Conservation (phyloP, 2,329 filamentous ascomycete genomes). For the Colletotrichum aenigma region DNA sequence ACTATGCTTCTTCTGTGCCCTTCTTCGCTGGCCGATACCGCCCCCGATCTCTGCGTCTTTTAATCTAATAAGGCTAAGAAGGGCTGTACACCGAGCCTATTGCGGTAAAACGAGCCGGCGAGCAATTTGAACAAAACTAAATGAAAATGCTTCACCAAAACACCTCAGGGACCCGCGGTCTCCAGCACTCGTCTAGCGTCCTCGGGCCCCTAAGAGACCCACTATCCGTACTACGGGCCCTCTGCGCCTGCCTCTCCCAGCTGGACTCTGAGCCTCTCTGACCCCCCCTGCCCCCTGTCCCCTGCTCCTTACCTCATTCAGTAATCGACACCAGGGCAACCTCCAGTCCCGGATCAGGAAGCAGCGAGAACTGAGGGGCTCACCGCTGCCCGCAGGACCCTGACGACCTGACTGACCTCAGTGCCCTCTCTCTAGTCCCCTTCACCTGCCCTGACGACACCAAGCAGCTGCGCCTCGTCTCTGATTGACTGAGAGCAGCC, state of each 20-base stretch:
- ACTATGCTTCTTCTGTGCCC: neutral
- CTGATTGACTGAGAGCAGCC: neutral
- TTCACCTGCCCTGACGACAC: neutral
- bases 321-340: neutral
- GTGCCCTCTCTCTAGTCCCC: neutral
- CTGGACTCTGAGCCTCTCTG: conserved; percentile 2
- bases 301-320: neutral
- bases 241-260: conserved; percentile 10
- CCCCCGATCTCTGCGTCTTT: neutral
- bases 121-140: neutral
- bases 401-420: neutral
- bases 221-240: neutral
- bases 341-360: neutral
- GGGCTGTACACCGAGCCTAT: neutral
- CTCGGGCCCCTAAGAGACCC: neutral
- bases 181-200: neutral
- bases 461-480: neutral
- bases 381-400: neutral
- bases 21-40: neutral
- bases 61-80: neutral
- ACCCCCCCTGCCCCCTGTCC: neutral
- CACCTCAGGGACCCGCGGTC: neutral
- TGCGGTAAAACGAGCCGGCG: neutral
- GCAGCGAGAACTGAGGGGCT: neutral
- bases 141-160: neutral